Evolutionary conservation across 768 basidiomycete genomes (phyloP), one percentile per base, ranked within the genome.

Genomic region (Tricholoma sp.): DNA sequence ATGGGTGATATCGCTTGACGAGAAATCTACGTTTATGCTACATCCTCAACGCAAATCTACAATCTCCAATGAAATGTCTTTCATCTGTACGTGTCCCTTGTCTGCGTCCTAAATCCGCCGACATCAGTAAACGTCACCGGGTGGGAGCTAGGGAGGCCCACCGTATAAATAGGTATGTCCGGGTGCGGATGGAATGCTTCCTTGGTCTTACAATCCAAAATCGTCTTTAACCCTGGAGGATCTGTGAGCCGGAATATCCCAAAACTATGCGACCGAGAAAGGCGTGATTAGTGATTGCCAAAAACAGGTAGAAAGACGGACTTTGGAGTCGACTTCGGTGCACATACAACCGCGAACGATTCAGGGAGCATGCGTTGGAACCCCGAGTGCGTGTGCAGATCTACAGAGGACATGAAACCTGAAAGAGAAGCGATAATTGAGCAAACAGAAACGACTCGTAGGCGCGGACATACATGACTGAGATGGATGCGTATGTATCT

Each of bases 321-420:
- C 88, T 81, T 85, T 0, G 92, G 93, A 17, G 77, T 83, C 1
- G 83, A 86, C 48, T 80, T 82, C 0, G 94, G 94, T 3, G 93
- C 91, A 64, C 91, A 94, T 13, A 97, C 94, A 37, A 96, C 89
- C 0, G 94, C 94, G 66, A 96, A 91, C 0, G 91, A 93, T 66
- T 97, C 94, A 0, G 89, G 89, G 3, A 97, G 79, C 86, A 93
- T 94, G 34, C 82, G 70, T 63, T 96, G 94, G 72, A 94, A 97
- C 7, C 82, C 87, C 1, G 89, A 85, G 68, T 95, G 94, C 2
- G 93, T 95, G 63, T 97, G 94, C 18, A 97, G 70, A 68, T 96
- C 94, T 15, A 95, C 86, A 7, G 93, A 95, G 6, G 93, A 94
- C 89, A 96, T 93, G 74, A 97, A 97, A 70, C 85, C 85, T 88